Percentiles rank a stretch among this genome's conserved stretches.
Evolutionary conservation across 2,329 filamentous ascomycete genomes (phyloP).

Genomic region (Claviceps humidiphila): DNA sequence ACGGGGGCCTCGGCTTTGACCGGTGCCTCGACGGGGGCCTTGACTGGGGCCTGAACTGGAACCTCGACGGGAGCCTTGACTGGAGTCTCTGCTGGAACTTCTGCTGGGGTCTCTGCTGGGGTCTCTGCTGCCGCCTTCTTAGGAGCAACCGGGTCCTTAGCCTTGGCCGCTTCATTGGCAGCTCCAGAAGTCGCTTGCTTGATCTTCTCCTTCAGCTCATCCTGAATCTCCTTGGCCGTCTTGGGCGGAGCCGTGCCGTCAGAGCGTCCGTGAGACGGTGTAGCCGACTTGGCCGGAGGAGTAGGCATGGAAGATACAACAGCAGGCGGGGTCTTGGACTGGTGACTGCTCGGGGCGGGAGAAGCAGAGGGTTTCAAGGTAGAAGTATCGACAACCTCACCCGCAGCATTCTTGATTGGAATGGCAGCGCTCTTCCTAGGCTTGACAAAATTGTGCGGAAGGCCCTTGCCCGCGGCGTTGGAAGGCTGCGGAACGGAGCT

Average conservation of each 20-base stretch:
- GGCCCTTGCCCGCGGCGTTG: constrained; percentile 41
- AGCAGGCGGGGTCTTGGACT: constrained; percentile 52
- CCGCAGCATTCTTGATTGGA: constrained; percentile 70
- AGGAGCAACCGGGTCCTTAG: constrained; percentile 14
- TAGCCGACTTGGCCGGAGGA: constrained; percentile 64
- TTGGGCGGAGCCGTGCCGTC: constrained; percentile 58
- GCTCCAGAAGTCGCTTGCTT: constrained; percentile 40
- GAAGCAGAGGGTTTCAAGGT: constrained; percentile 45
- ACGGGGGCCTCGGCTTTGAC: neutral
- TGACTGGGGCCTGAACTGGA: no score
- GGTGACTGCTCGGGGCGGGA: constrained; percentile 39
- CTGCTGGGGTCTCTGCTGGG: constrained; percentile 10
- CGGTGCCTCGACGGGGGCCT: no score
- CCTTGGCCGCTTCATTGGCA: constrained; percentile 16
- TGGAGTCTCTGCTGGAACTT: no score
- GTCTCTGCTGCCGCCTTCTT: constrained; percentile 19
- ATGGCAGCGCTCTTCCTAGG: constrained; percentile 61
- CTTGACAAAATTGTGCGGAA: constrained; percentile 34
- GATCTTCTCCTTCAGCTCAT: constrained; percentile 72
- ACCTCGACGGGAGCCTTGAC: no score
- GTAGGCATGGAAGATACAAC: constrained; percentile 65
- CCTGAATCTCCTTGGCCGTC: constrained; percentile 67
- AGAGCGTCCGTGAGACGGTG: constrained; percentile 52
- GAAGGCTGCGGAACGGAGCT: constrained; percentile 52
- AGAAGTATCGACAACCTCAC: constrained; percentile 61